Percentiles rank a stretch among this genome's conserved stretches.
phyloP scores from a whole-genome alignment of 2,329 filamentous ascomycete genomes.

The Bipolaris cookei region DNA sequence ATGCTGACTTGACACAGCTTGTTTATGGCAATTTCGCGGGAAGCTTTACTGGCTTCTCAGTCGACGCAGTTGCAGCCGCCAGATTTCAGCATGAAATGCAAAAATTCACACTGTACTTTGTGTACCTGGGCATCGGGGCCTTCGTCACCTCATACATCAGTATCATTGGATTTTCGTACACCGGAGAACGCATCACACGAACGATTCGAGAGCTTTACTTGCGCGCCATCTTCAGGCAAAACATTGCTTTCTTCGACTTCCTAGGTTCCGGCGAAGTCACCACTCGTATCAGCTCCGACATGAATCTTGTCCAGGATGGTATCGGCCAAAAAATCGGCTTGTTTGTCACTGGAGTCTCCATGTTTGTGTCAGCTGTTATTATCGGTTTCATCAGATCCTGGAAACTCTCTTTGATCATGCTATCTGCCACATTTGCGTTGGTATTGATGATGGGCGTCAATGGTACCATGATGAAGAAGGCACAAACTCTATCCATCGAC shows the following conservation, averaged over 20 bases:
- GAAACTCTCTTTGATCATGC: slow-evolving; percentile 89
- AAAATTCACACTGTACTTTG: slow-evolving; percentile 46
- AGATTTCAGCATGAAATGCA: slow-evolving; percentile 41
- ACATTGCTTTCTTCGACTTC: slow-evolving; percentile 68
- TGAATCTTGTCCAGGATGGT: slow-evolving; percentile 91
- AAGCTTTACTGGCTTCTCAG: slow-evolving; percentile 45
- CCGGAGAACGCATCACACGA: slow-evolving; percentile 56
- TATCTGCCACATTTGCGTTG: slow-evolving; percentile 78
- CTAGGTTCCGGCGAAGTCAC: slow-evolving; percentile 94
- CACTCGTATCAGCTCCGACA: slow-evolving; percentile 93
- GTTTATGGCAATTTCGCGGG: slow-evolving; percentile 51
- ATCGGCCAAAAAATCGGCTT: slow-evolving; percentile 59
- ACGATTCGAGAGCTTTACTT: slow-evolving; percentile 67
- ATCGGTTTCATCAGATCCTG: slow-evolving; percentile 92
- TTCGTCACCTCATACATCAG: slow-evolving; percentile 74
- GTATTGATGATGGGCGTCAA: slow-evolving; percentile 76
- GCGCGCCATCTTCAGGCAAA: slow-evolving; percentile 56
- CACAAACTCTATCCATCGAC: slow-evolving; percentile 72
- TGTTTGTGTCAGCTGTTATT: slow-evolving; percentile 84
- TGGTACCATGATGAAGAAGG: slow-evolving; percentile 78
- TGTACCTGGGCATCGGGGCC: slow-evolving; percentile 48
- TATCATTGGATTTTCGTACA: slow-evolving; percentile 86
- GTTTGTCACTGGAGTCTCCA: slow-evolving; percentile 43
- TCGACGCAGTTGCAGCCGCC: slow-evolving; percentile 33
- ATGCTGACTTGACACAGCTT: slow-evolving; percentile 29